Evolutionary conservation across 2,329 filamentous ascomycete genomes (phyloP).

Genomic region (Cladosporium sp.): DNA sequence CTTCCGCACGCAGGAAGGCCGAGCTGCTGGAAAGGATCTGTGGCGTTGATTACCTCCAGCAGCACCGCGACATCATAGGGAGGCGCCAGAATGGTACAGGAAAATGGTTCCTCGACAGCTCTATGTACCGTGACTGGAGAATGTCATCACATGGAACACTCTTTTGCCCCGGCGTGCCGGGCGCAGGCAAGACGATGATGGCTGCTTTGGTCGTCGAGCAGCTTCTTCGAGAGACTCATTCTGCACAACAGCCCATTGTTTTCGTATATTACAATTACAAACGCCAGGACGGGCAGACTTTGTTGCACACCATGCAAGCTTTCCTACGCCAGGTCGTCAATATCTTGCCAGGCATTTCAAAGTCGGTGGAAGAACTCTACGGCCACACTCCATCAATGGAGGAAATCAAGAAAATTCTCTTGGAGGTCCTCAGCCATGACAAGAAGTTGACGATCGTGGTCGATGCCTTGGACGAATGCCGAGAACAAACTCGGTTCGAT

Average conservation of each 20-base stretch:
- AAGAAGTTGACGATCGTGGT: neutral
- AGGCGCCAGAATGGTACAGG: neutral
- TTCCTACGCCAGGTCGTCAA: neutral
- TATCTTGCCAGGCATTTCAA: neutral
- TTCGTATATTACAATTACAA: constrained; percentile 8
- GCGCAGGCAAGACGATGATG: constrained; percentile 3
- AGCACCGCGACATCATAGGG: neutral
- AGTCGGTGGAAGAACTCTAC: neutral
- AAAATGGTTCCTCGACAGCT: neutral
- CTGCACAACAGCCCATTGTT: neutral
- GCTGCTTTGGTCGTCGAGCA: constrained; percentile 1
- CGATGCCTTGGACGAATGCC: constrained; percentile 1
- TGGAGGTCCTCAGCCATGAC: neutral
- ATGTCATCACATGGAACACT: neutral
- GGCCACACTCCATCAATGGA: neutral
- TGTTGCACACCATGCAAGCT: neutral
- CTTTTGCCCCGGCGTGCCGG: neutral
- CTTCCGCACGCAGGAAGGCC: neutral
- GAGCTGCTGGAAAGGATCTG: neutral
- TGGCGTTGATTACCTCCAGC: neutral
- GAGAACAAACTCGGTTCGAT: neutral
- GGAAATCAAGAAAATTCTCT: neutral
- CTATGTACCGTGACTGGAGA: neutral
- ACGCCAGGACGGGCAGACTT: neutral
- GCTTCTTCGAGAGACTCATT: neutral